Conservation (phyloP, 208 protist genomes). For the Herpetomonas tarakana region DNA sequence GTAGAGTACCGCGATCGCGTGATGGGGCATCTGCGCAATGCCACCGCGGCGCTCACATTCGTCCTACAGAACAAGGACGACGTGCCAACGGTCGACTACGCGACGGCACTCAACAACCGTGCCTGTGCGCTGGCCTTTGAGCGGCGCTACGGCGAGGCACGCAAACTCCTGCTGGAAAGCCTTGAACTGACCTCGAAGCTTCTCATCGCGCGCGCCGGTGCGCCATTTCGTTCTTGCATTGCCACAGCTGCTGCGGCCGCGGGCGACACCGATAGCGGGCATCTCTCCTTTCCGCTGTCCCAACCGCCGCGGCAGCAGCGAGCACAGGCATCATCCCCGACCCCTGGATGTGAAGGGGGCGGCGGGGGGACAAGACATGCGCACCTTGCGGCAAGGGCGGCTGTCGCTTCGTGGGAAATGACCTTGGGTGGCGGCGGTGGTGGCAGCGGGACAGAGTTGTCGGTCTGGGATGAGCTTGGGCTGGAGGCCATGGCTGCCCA, state of each 20-base stretch:
- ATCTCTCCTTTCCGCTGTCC: too few relatives aligned
- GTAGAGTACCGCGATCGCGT: constrained; percentile 9
- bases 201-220: constrained; percentile 7
- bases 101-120: constrained; percentile 44
- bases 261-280: too few relatives aligned
- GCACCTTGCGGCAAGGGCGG: too few relatives aligned
- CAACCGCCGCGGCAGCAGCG: too few relatives aligned
- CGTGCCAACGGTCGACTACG: constrained; percentile 36
- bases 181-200: constrained; percentile 29
- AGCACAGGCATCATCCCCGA: too few relatives aligned
- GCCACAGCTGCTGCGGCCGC: constrained; percentile 2
- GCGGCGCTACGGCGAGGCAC: constrained; percentile 19
- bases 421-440: background rate
- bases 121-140: constrained; percentile 31
- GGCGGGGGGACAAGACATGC: too few relatives aligned
- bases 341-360: too few relatives aligned
- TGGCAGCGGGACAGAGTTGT: background rate
- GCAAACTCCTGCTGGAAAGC: constrained; percentile 24
- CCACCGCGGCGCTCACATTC: constrained; percentile 12
- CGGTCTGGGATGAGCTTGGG: constrained; percentile 3
- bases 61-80: constrained; percentile 25
- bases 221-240: constrained; percentile 3
- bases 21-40: constrained; percentile 22
- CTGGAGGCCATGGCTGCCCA: constrained; percentile 1
- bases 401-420: background rate